These are phyloP conservation scores for Lophiostoma macrostomum DNA, from an alignment of 495 filamentous ascomycete species.

Conservation along the genomic window DNA sequence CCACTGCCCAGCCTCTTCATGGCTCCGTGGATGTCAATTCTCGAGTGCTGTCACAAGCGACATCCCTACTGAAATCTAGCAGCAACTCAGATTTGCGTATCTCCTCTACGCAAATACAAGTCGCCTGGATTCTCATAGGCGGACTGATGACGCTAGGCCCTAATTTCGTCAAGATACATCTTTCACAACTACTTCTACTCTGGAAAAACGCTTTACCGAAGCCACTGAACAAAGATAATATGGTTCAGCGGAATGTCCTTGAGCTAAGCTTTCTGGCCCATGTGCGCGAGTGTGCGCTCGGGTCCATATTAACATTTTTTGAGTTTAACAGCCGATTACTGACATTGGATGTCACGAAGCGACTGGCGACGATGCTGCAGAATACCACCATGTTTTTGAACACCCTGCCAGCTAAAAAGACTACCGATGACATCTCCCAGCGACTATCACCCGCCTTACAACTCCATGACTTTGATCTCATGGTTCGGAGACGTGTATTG, in stretches of 20 bases:
- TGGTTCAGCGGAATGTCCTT: conserved; percentile 70
- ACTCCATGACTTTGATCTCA: conserved; percentile 84
- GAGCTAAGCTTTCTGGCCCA: conserved; percentile 93
- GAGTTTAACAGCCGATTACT: conserved; percentile 90
- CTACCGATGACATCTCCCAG: conserved; percentile 81
- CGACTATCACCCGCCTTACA: conserved; percentile 83
- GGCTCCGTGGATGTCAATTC: conserved; percentile 95
- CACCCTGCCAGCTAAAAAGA: conserved; percentile 76
- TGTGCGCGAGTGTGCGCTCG: conserved; percentile 90
- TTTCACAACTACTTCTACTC: conserved; percentile 89
- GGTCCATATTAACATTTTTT: conserved; percentile 87
- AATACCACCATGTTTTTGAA: conserved; percentile 87
- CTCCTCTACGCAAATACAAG: conserved; percentile 91
- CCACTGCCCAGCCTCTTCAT: conserved; percentile 81
- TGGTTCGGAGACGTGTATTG: conserved; percentile 88
- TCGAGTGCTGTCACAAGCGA: conserved; percentile 84
- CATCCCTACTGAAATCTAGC: conserved; percentile 87
- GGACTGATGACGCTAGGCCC: conserved; percentile 95
- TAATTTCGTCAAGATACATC: conserved; percentile 98
- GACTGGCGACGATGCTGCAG: conserved; percentile 91
- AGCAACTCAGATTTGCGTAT: conserved; percentile 86
- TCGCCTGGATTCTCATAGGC: conserved; percentile 96
- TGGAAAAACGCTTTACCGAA: conserved; percentile 98
- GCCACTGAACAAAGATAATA: conserved; percentile 86
- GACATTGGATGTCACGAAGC: conserved; percentile 90